Evolutionary conservation across 2,329 filamentous ascomycete genomes (phyloP).

Genomic region (Alternaria angustiovoidea): DNA sequence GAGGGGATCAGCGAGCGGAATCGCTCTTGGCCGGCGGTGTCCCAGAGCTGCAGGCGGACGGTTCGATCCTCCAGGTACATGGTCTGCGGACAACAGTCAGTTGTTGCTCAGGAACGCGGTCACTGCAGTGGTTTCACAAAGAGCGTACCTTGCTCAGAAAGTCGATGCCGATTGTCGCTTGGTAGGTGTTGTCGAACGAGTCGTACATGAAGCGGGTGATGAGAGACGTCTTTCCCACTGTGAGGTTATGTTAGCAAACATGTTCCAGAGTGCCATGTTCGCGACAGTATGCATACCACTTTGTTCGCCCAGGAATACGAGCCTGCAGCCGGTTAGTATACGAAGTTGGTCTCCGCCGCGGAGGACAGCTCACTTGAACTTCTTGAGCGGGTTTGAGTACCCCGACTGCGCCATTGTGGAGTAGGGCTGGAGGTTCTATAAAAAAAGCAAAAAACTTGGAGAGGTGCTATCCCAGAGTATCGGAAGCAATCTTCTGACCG

Average conservation of each 20-base stretch:
- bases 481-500: slow-evolving; percentile 6
- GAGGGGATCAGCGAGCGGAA: slow-evolving; percentile 97
- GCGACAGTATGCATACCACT: slow-evolving; percentile 74
- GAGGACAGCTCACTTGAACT: slow-evolving; percentile 81
- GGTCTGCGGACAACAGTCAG: slow-evolving; percentile 65
- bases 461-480: neutral
- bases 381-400: slow-evolving; percentile 99
- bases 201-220: slow-evolving; percentile 99
- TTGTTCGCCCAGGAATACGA: slow-evolving; percentile 98
- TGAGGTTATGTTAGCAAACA: slow-evolving; percentile 26
- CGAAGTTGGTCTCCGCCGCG: slow-evolving; percentile 16
- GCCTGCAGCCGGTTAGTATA: slow-evolving; percentile 61
- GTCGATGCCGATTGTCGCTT: slow-evolving; percentile 98
- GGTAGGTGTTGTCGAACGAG: slow-evolving; percentile 99
- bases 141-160: slow-evolving; percentile 88
- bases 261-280: neutral
- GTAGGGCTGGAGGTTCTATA: neutral
- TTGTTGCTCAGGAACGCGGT: neutral
- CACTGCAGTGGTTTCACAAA: neutral
- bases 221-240: slow-evolving; percentile 97
- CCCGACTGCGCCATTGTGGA: slow-evolving; percentile 78
- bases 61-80: slow-evolving; percentile 99
- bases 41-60: slow-evolving; percentile 96
- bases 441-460: slow-evolving; percentile 8
- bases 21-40: slow-evolving; percentile 96